phyloP scores from a whole-genome alignment of 129 eudicot species.

The Flaveria linearis region DNA sequence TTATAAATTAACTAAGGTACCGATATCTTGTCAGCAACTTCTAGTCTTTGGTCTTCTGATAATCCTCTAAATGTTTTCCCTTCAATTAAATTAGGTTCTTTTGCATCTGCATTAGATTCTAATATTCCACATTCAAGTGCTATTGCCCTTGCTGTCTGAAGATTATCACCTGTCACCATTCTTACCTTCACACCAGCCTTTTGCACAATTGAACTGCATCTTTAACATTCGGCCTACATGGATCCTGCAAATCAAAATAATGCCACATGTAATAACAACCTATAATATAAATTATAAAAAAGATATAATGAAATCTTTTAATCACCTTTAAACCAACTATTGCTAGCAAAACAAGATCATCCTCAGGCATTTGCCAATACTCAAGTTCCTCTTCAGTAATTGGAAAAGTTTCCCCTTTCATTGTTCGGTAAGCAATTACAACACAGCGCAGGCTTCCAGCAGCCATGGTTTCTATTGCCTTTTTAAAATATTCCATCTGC shows the following conservation, averaged over 20 bases:
- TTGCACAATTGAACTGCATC: slow-evolving; percentile 75
- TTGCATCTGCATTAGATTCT: slow-evolving; percentile 70
- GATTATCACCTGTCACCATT: slow-evolving; percentile 98
- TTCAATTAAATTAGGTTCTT: slow-evolving; percentile 80
- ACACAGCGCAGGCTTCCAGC: slow-evolving; percentile 85
- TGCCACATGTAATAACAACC: neutral
- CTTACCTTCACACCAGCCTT: slow-evolving; percentile 96
- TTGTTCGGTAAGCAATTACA: slow-evolving; percentile 71
- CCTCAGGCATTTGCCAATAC: slow-evolving; percentile 77
- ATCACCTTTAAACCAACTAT: slow-evolving; percentile 85
- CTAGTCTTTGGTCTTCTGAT: slow-evolving; percentile 56
- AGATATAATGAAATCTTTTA: neutral
- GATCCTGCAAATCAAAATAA: slow-evolving; percentile 55
- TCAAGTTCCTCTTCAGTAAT: slow-evolving; percentile 62
- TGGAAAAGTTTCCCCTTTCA: slow-evolving; percentile 54
- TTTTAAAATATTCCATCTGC: slow-evolving; percentile 56
- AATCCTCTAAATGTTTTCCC: slow-evolving; percentile 72
- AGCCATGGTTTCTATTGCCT: slow-evolving; percentile 85
- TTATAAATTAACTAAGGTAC: slow-evolving; percentile 39
- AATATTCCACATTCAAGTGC: slow-evolving; percentile 96
- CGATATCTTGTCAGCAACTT: slow-evolving; percentile 72
- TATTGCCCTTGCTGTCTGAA: slow-evolving; percentile 90
- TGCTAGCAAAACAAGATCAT: slow-evolving; percentile 77
- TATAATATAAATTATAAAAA: neutral
- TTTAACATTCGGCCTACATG: slow-evolving; percentile 87